These are phyloP conservation scores for Cordia subcordata DNA, from an alignment of 257 asterid genomes.

Conservation along the genomic window DNA sequence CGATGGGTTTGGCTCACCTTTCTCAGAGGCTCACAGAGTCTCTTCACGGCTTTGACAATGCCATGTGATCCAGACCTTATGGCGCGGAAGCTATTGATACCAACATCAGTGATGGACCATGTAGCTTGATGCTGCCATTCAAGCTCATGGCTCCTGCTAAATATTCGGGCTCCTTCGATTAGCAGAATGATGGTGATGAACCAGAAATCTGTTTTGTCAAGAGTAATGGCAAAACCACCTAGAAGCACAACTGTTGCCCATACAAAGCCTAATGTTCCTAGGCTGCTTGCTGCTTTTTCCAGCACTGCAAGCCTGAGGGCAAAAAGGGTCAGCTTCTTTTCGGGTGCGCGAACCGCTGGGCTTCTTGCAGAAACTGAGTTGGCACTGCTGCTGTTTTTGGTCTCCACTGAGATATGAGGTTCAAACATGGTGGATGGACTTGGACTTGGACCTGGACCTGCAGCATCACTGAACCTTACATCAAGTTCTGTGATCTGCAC, in stretches of 20 bases:
- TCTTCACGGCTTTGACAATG: conserved; percentile 22
- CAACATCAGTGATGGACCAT: conserved; percentile 66
- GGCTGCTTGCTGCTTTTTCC: conserved; percentile 77
- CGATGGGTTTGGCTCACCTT: conserved; percentile 8
- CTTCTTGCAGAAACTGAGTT: conserved; percentile 15
- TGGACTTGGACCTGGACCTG: conserved; percentile 27
- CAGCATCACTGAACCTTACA: conserved; percentile 21
- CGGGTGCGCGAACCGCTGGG: conserved; percentile 57
- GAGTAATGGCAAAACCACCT: conserved; percentile 87
- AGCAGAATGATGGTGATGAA: conserved; percentile 69
- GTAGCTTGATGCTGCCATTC: conserved; percentile 97
- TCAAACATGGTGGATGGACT: conserved; percentile 27
- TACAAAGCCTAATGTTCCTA: conserved; percentile 85
- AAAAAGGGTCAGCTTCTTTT: conserved; percentile 78
- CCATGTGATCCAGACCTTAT: conserved; percentile 46
- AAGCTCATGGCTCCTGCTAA: conserved; percentile 88
- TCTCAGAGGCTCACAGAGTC: conserved; percentile 18
- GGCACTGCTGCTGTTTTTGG: conserved; percentile 34
- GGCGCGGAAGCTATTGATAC: conserved; percentile 64
- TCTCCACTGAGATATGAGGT: conserved; percentile 34
- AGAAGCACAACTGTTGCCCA: conserved; percentile 98
- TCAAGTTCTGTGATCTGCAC: conserved; percentile 50
- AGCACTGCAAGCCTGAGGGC: conserved; percentile 86
- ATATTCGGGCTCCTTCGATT: conserved; percentile 72
- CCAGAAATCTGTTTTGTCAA: conserved; percentile 85